Percentiles rank a stretch among this genome's conserved stretches.
Conservation (phyloP, 1,284 basidiomycete genomes). For the Termitomyces sp. region DNA sequence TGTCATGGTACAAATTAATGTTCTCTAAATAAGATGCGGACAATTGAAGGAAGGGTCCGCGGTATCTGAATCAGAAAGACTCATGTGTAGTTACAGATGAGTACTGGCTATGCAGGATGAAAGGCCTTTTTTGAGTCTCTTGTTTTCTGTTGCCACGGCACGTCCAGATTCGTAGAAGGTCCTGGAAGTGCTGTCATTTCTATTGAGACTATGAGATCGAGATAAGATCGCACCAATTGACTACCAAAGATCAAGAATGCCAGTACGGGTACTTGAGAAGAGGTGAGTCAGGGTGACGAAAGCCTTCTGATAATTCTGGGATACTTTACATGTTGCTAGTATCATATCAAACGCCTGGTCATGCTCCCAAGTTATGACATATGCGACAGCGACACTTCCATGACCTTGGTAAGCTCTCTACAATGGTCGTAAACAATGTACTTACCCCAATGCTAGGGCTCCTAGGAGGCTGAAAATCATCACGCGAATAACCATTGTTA, state of each 20-base stretch:
- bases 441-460: slow-evolving; percentile 20
- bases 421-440: background rate
- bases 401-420: background rate
- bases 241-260: slow-evolving; percentile 27
- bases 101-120: slow-evolving; percentile 7
- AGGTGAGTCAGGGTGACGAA: background rate
- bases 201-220: background rate
- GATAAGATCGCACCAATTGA: slow-evolving; percentile 20
- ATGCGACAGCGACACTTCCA: slow-evolving; percentile 17
- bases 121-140: slow-evolving; percentile 1
- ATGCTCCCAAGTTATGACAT: slow-evolving; percentile 17
- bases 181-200: slow-evolving; percentile 14
- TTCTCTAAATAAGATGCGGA: background rate
- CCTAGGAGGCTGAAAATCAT: slow-evolving; percentile 26
- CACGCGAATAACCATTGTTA: slow-evolving; percentile 27
- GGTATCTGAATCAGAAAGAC: background rate
- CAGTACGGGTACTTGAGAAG: slow-evolving; percentile 24
- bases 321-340: slow-evolving; percentile 23
- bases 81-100: slow-evolving; percentile 4
- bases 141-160: slow-evolving; percentile 9
- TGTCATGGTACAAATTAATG: background rate
- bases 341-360: slow-evolving; percentile 22
- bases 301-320: background rate
- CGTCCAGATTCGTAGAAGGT: slow-evolving; percentile 22
- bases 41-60: background rate